phyloP scores from a whole-genome alignment of 1,139 yeast species.

The Oligophagozyma castellii region DNA sequence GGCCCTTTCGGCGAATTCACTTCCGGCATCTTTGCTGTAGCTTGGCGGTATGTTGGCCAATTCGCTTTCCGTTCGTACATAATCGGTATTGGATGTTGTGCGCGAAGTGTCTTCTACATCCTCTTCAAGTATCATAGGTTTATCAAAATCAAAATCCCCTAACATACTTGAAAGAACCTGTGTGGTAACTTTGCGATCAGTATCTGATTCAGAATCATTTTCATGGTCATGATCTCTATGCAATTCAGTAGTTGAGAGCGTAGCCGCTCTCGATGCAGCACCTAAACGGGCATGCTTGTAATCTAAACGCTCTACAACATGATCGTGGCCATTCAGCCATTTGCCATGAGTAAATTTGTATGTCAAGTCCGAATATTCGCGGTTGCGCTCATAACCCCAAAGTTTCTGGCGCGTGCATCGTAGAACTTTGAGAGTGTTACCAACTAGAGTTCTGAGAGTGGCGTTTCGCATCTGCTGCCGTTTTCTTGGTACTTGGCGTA shows the following conservation, averaged over 20 bases:
- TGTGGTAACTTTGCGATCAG: conserved; percentile 29
- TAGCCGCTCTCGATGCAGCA: conserved; percentile 15
- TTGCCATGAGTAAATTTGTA: conserved; percentile 38
- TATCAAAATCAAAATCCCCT: conserved; percentile 43
- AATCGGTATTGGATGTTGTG: background rate
- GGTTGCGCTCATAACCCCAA: conserved; percentile 79
- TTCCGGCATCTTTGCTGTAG: conserved; percentile 31
- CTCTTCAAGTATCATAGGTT: conserved; percentile 37
- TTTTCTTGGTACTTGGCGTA: conserved; percentile 41
- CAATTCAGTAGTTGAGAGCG: conserved; percentile 3
- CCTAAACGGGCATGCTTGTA: conserved; percentile 14
- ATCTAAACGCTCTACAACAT: conserved; percentile 48
- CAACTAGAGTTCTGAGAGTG: conserved; percentile 51
- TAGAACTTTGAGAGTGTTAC: conserved; percentile 45
- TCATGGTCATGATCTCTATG: conserved; percentile 14
- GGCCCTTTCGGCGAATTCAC: conserved; percentile 23
- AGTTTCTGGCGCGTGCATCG: conserved; percentile 59
- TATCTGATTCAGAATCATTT: conserved; percentile 17
- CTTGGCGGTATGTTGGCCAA: too few relatives aligned
- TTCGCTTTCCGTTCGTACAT: conserved; percentile 13
- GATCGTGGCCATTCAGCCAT: conserved; percentile 81
- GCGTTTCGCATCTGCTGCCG: conserved; percentile 28
- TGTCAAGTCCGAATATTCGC: conserved; percentile 46
- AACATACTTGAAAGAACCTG: conserved; percentile 41
- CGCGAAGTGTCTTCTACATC: background rate